Percentiles rank a stretch among this genome's conserved stretches.
phyloP scores from a whole-genome alignment of 129 eudicot species.

The Ambrosia artemisiifolia region DNA sequence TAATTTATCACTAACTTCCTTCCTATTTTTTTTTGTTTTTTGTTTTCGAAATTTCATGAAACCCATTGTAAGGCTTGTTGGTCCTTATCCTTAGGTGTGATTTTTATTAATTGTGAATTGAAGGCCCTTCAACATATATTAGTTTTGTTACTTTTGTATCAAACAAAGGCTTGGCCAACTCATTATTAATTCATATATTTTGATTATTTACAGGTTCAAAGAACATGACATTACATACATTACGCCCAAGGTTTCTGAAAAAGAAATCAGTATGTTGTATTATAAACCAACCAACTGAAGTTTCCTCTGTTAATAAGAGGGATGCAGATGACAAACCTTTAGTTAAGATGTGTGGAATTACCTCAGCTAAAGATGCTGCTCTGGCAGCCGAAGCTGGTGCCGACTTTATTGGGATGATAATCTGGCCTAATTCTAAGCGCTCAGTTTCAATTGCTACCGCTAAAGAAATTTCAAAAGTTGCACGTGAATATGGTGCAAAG shows the following conservation, averaged over 20 bases:
- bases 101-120: not conserved
- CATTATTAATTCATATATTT: not conserved
- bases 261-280: constrained; percentile 25
- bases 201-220: constrained; percentile 29
- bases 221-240: constrained; percentile 16
- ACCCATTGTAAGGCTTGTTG: too few species aligned
- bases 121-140: too few species aligned
- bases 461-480: constrained; percentile 75
- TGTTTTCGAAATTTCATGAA: not conserved
- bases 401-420: constrained; percentile 88
- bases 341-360: constrained; percentile 97
- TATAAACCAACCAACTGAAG: constrained; percentile 19
- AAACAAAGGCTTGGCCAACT: not conserved
- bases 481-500: constrained; percentile 73
- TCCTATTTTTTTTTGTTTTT: not conserved
- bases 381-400: constrained; percentile 98
- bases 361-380: constrained; percentile 93
- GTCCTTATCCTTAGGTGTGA: not conserved
- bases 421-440: constrained; percentile 94
- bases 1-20: too few species aligned
- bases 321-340: constrained; percentile 42
- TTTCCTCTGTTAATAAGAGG: constrained; percentile 22
- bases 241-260: constrained; percentile 9
- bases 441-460: constrained; percentile 72
- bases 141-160: too few species aligned